These are phyloP conservation scores for Cafeteria roenbergensis DNA, from an alignment of 108 stramenopile species.

Conservation along the genomic window DNA sequence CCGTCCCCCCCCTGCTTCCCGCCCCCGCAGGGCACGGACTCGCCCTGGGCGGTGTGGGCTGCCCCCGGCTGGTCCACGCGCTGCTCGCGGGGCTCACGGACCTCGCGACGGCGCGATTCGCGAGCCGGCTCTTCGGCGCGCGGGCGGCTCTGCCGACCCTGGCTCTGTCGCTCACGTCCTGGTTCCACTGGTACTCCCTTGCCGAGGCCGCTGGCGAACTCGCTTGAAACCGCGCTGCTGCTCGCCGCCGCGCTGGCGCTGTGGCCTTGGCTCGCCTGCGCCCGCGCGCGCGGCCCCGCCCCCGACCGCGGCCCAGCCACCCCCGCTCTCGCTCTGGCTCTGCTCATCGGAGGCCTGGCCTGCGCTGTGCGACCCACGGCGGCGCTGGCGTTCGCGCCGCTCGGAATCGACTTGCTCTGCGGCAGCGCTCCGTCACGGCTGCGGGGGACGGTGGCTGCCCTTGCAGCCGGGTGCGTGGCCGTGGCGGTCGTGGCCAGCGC, in stretches of 20 bases:
- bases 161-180: not conserved
- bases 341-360: not conserved
- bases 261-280: not conserved
- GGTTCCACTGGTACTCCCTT: constrained; percentile 3
- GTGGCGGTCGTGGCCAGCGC: too few relatives aligned
- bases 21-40: not conserved
- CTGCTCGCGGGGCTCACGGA: not conserved
- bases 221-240: not conserved
- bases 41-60: not conserved
- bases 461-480: too few relatives aligned
- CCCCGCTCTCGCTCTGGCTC: not conserved
- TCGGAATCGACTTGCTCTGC: too few relatives aligned
- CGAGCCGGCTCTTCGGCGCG: not conserved
- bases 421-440: too few relatives aligned
- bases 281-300: too few relatives aligned
- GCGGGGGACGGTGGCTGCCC: too few relatives aligned
- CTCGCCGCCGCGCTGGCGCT: not conserved
- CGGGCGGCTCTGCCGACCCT: not conserved
- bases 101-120: not conserved
- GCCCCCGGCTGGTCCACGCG: not conserved
- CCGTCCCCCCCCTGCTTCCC: not conserved
- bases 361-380: constrained; percentile 8
- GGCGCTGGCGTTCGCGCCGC: not conserved
- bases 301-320: not conserved
- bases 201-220: not conserved